Evolutionary conservation across 2,329 filamentous ascomycete genomes (phyloP).

Genomic region (Ceratocystis cubensis): DNA sequence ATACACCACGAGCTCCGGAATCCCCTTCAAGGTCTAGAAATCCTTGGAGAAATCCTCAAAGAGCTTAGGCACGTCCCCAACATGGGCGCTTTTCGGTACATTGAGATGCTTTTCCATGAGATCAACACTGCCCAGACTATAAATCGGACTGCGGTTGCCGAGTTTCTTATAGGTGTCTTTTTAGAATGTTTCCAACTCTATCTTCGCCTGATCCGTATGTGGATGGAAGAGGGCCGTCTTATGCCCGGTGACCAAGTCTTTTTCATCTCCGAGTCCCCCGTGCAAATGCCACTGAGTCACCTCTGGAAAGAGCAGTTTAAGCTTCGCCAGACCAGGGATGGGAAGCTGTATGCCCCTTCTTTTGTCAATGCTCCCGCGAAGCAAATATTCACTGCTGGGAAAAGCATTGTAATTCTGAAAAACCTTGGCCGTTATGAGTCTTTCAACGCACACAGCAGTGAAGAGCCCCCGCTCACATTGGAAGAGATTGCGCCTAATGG

Average conservation of each 20-base stretch:
- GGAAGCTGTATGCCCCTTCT: constrained; percentile 53
- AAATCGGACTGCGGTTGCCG: constrained; percentile 49
- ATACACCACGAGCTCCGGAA: constrained; percentile 46
- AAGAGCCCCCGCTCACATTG: constrained; percentile 42
- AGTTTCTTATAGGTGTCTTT: constrained; percentile 55
- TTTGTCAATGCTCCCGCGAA: constrained; percentile 59
- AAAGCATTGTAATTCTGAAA: constrained; percentile 74
- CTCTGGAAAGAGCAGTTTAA: constrained; percentile 68
- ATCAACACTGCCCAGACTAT: constrained; percentile 57
- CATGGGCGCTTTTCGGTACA: constrained; percentile 52
- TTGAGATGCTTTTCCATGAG: constrained; percentile 65
- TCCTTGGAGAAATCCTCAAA: constrained; percentile 50
- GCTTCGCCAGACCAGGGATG: constrained; percentile 48
- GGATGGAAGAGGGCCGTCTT: constrained; percentile 73
- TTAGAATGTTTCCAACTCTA: constrained; percentile 74
- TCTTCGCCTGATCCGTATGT: constrained; percentile 61
- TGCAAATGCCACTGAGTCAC: constrained; percentile 45
- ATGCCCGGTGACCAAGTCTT: constrained; percentile 55
- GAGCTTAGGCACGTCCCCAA: constrained; percentile 39
- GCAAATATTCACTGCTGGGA: constrained; percentile 76
- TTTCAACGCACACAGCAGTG: constrained; percentile 26
- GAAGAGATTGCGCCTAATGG: constrained; percentile 40
- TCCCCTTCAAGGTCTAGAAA: constrained; percentile 42
- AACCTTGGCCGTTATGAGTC: constrained; percentile 47
- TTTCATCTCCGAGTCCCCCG: constrained; percentile 53